Conservation (phyloP, 805 yeast genomes). For the Scheffersomyces lignosus region DNA sequence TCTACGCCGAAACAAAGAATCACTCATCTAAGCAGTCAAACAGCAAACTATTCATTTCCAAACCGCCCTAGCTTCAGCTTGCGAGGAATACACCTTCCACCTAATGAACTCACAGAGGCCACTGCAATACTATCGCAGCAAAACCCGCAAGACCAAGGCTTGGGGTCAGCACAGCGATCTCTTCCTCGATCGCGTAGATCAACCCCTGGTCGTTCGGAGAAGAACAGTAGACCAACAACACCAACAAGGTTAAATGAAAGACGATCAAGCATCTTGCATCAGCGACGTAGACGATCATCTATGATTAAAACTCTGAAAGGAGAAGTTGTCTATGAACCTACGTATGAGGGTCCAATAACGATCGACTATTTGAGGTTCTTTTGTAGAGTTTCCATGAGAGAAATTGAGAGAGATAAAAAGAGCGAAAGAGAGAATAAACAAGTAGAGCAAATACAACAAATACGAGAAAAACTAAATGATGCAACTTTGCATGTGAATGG, state of each 20-base stretch:
- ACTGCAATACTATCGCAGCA: slow-evolving; percentile 9
- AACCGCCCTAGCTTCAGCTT: slow-evolving; percentile 9
- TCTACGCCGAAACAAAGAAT: slow-evolving; percentile 17
- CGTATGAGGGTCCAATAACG: slow-evolving; percentile 37
- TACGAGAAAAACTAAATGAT: too few species aligned
- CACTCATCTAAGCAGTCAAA: background rate
- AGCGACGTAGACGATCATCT: slow-evolving; percentile 26
- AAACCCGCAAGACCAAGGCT: background rate
- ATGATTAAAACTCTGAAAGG: slow-evolving; percentile 23
- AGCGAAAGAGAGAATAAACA: background rate
- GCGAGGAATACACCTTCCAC: slow-evolving; percentile 19
- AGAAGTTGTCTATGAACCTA: slow-evolving; percentile 24
- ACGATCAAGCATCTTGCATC: slow-evolving; percentile 8
- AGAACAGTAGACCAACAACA: too few species aligned
- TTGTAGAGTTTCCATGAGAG: slow-evolving; percentile 28
- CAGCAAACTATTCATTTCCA: background rate
- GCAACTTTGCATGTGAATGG: background rate
- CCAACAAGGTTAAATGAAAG: slow-evolving; percentile 2
- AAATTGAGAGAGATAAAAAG: slow-evolving; percentile 10
- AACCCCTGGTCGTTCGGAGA: background rate
- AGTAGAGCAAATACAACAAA: slow-evolving; percentile 4
- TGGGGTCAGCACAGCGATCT: background rate
- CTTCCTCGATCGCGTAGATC: background rate
- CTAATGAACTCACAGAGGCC: slow-evolving; percentile 19
- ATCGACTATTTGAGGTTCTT: slow-evolving; percentile 36